Percentiles rank a stretch among this genome's conserved stretches.
These are phyloP conservation scores for Plasmodium vivax DNA, from an alignment of 169 alveolate species.

Conservation along the genomic window DNA sequence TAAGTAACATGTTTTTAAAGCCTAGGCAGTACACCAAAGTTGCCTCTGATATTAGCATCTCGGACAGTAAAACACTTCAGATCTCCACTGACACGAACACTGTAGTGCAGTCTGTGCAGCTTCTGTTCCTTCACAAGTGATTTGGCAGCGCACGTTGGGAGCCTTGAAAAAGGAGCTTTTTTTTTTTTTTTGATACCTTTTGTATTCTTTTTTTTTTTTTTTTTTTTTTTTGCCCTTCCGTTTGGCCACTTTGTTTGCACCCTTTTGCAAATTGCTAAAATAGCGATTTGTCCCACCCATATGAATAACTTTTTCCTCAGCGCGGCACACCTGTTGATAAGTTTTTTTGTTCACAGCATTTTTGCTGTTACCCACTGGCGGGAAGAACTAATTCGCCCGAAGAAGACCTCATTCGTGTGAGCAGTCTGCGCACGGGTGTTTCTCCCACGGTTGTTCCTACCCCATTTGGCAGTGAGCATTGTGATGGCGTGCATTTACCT, in stretches of 20 bases:
- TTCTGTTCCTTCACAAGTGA: constrained; percentile 47
- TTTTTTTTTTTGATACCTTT: too few relatives aligned
- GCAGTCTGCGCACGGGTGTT: not conserved
- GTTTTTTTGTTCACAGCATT: not conserved
- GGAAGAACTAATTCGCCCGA: not conserved
- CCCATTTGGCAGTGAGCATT: not conserved
- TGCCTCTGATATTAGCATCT: constrained; percentile 22
- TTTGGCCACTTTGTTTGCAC: not conserved
- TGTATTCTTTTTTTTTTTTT: not conserved
- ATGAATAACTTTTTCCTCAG: not conserved
- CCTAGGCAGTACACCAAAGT: constrained; percentile 71
- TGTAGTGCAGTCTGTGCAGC: constrained; percentile 66
- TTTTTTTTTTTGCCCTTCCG: not conserved
- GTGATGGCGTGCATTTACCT: not conserved
- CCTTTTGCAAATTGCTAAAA: not conserved
- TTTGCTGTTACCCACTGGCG: not conserved
- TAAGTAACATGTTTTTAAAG: constrained; percentile 65
- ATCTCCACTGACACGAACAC: constrained; percentile 70
- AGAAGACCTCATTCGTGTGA: not conserved
- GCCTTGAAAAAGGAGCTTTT: not conserved
- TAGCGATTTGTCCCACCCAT: not conserved
- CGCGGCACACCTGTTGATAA: not conserved
- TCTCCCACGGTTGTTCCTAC: not conserved
- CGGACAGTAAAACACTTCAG: constrained; percentile 27
- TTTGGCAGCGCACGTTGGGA: not conserved